phyloP scores from a whole-genome alignment of 108 stramenopile species.

The Aurantiochytrium sp. region DNA sequence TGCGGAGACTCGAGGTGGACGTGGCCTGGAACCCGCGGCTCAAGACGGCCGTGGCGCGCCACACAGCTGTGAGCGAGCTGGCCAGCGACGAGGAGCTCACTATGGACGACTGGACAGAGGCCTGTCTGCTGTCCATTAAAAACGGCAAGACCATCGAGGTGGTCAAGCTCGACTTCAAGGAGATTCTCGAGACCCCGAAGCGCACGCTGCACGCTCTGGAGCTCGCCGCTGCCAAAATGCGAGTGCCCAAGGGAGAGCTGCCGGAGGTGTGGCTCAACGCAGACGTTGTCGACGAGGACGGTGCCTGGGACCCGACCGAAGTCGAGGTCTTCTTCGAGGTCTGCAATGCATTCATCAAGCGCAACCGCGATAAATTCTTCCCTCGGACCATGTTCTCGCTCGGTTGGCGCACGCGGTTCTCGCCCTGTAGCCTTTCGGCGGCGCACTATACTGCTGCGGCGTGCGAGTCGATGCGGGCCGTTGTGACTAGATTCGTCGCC shows the following conservation, averaged over 20 bases:
- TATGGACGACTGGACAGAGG: background rate
- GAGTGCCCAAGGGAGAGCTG: background rate
- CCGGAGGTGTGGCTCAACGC: background rate
- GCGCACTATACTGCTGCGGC: background rate
- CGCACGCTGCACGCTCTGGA: background rate
- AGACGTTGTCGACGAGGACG: background rate
- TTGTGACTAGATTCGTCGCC: background rate
- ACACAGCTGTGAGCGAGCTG: background rate
- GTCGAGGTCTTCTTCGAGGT: background rate
- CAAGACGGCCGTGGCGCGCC: background rate
- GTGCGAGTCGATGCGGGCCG: background rate
- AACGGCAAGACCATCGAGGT: background rate
- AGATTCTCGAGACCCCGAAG: background rate
- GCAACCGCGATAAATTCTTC: background rate
- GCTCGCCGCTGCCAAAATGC: background rate
- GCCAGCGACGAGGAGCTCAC: background rate
- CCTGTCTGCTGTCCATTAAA: background rate
- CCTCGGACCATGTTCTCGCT: background rate
- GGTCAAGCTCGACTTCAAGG: background rate
- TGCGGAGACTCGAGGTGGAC: background rate
- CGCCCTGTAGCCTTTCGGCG: background rate
- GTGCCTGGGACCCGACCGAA: background rate
- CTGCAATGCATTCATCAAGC: background rate
- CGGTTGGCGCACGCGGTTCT: background rate
- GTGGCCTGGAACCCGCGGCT: background rate